Evolutionary conservation across 768 basidiomycete genomes (phyloP), one percentile per base, ranked within the genome.

Genomic region (Mycena galericulata): DNA sequence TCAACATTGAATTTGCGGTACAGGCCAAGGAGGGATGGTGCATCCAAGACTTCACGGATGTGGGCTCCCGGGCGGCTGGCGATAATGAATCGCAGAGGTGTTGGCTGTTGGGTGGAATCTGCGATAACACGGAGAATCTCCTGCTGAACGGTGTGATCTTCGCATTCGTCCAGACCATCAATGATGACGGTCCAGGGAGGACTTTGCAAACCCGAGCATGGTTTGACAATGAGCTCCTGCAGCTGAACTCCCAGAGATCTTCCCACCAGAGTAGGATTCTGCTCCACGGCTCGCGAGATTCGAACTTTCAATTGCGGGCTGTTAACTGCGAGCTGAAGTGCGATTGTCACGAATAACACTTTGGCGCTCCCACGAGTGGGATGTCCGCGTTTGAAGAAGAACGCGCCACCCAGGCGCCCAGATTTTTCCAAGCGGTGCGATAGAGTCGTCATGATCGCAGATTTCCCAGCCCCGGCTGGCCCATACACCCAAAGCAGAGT

Each of bases 261-360:
- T 22, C 24, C 38, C 26, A 56, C 38, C 17, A 56, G 55, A 41
- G 55, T 56, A 11, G 55, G 55, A 56, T 56, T 56, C 18, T 56
- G 6, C 40, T 56, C 55, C 55, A 41, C 55, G 4, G 38, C 18
- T 29, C 2, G 38, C 26, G 55, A 41, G n/a, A 56, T 56, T 29
- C 55, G 55, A 14, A 29, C 6, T 56, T 43, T 41, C 55, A 56
- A 40, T 17, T 41, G 38, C 17, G 40, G 30, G 20, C 55, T 41
- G 38, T 56, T 56, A 11, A 56, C 55, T 24, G 55, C 55, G 24
- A 56, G 55, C 29, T 56, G 55, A 18, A 56, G 55, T 29, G 55
- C 55, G 20, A 56, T 56, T 26, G 55, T 56, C 26, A 14, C 26
- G 26, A 56, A 56, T 29, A n/a, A n/a, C n/a, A n/a, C n/a, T n/a